phyloP scores from a whole-genome alignment of 768 basidiomycete genomes.

The Polyporus arcularius region DNA sequence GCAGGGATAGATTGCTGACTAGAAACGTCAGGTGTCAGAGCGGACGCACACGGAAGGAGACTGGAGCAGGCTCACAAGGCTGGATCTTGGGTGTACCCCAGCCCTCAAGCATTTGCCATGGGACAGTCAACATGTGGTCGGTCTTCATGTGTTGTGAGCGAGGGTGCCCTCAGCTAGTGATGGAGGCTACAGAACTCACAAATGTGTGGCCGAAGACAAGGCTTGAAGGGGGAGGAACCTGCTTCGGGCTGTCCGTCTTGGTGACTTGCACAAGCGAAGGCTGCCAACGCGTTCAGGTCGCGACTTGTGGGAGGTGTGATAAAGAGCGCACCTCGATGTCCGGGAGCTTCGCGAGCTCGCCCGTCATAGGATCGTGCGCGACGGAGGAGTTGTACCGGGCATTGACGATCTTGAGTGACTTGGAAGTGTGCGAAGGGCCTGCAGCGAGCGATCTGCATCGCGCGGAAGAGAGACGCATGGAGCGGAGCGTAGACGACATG shows the following conservation, averaged over 20 bases:
- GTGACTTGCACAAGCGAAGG: conserved; percentile 52
- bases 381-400: conserved; percentile 17
- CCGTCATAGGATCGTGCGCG: conserved; percentile 48
- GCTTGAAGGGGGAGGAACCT: conserved; percentile 61
- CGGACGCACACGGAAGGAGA: background rate
- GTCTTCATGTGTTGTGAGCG: conserved; percentile 46
- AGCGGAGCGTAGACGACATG: conserved; percentile 13
- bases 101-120: conserved; percentile 68
- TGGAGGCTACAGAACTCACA: conserved; percentile 40
- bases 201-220: conserved; percentile 88
- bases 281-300: conserved; percentile 34
- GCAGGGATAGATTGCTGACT: conserved; percentile 71
- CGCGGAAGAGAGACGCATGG: conserved; percentile 9
- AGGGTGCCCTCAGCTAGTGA: background rate
- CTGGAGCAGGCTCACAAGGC: conserved; percentile 60
- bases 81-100: conserved; percentile 84
- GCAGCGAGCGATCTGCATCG: conserved; percentile 4
- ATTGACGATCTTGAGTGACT: conserved; percentile 1
- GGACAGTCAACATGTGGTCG: conserved; percentile 83
- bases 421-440: conserved; percentile 4
- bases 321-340: conserved; percentile 54
- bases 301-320: background rate
- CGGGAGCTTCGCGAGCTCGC: conserved; percentile 45
- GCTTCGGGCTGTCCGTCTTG: conserved; percentile 52
- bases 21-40: background rate